A percentile compares a stretch with the other conserved stretches of the same genome.
phyloP scores from a whole-genome alignment of 352 stramenopile genomes.

The Phytophthora sp. region DNA sequence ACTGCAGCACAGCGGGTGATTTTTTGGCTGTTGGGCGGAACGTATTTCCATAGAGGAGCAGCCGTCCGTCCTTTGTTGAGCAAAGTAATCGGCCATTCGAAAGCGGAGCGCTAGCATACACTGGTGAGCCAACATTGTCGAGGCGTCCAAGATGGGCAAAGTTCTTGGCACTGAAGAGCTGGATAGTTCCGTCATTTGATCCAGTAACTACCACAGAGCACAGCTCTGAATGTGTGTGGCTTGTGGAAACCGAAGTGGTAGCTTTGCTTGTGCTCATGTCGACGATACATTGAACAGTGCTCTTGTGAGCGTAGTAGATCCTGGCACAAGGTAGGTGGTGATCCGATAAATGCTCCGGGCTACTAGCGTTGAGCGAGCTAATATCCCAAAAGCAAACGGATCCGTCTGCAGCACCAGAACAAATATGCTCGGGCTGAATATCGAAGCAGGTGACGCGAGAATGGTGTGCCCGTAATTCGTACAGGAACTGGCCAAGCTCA shows the following conservation, averaged over 20 bases:
- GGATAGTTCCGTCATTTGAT: constrained; percentile 80
- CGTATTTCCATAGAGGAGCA: constrained; percentile 54
- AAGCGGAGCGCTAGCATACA: constrained; percentile 57
- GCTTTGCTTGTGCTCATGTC: constrained; percentile 22
- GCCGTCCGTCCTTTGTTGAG: constrained; percentile 68
- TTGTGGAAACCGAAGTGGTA: neutral
- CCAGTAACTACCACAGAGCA: constrained; percentile 54
- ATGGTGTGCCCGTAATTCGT: constrained; percentile 48
- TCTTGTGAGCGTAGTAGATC: constrained; percentile 51
- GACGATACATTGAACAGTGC: constrained; percentile 63
- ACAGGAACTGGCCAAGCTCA: constrained; percentile 46
- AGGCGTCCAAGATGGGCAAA: constrained; percentile 55
- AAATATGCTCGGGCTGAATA: constrained; percentile 37
- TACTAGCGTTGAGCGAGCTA: constrained; percentile 10
- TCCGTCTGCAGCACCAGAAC: constrained; percentile 63
- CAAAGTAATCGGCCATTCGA: constrained; percentile 47
- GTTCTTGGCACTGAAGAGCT: constrained; percentile 59
- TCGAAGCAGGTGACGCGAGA: constrained; percentile 61
- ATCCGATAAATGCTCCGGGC: constrained; percentile 3
- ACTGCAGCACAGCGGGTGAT: constrained; percentile 41
- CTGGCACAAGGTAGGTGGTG: constrained; percentile 26
- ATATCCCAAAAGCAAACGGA: constrained; percentile 67
- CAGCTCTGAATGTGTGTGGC: constrained; percentile 5
- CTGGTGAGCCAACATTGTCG: constrained; percentile 48
- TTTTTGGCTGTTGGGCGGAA: constrained; percentile 7